phyloP scores from a whole-genome alignment of 805 yeast species.

The Saccharomycopsis selenospora region DNA sequence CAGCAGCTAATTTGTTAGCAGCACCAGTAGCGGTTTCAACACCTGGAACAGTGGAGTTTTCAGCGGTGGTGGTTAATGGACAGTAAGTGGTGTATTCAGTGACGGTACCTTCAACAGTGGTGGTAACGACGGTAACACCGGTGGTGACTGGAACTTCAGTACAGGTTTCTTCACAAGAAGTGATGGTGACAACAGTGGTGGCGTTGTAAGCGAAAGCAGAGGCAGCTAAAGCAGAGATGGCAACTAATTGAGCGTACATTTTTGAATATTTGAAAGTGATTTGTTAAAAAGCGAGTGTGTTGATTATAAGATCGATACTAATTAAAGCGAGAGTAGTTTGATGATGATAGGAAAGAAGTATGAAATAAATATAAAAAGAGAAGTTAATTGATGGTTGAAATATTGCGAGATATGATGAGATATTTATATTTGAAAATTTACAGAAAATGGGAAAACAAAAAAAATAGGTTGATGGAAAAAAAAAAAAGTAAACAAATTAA shows the following conservation, averaged over 20 bases:
- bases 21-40: slow-evolving; percentile 16
- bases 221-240: slow-evolving; percentile 22
- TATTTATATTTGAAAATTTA: not conserved
- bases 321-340: not conserved
- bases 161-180: slow-evolving; percentile 23
- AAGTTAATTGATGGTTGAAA: not conserved
- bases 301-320: not conserved
- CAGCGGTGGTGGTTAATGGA: slow-evolving; percentile 23
- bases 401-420: not conserved
- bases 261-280: not conserved
- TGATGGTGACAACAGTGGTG: slow-evolving; percentile 29
- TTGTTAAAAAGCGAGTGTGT: slow-evolving; percentile 5
- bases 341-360: not conserved
- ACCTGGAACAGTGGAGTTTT: slow-evolving; percentile 1
- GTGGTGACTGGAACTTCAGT: slow-evolving; percentile 23
- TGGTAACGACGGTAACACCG: slow-evolving; percentile 23
- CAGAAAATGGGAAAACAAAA: too few species aligned
- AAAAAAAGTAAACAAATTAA: too few species aligned
- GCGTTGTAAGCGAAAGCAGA: slow-evolving; percentile 24
- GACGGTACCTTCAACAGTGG: slow-evolving; percentile 29
- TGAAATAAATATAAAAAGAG: not conserved
- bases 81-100: slow-evolving; percentile 35
- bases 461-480: too few species aligned
- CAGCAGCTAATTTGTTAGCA: slow-evolving; percentile 20
- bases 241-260: slow-evolving; percentile 16